These are phyloP conservation scores for Aspergillus proliferans DNA, from an alignment of 2,329 filamentous ascomycete species.

Conservation along the genomic window DNA sequence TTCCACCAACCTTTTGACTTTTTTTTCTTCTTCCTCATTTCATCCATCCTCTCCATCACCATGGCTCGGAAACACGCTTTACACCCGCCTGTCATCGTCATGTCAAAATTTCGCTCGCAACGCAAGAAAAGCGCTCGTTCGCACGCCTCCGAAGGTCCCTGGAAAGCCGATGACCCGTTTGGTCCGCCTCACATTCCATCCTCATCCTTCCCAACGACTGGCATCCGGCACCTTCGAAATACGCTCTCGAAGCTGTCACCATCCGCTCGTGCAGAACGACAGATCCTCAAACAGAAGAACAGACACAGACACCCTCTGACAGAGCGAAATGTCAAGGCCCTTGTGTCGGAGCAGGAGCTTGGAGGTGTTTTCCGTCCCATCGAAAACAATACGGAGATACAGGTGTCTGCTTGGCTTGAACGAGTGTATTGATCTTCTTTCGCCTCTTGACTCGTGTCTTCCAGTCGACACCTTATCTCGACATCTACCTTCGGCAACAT, in stretches of 20 bases:
- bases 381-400: slow-evolving; percentile 56
- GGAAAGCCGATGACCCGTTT: slow-evolving; percentile 27
- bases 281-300: slow-evolving; percentile 31
- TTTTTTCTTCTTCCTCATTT: too few relatives aligned
- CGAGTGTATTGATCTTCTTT: slow-evolving; percentile 46
- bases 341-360: slow-evolving; percentile 28
- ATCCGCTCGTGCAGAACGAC: slow-evolving; percentile 27
- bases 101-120: slow-evolving; percentile 14
- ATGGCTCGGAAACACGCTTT: too few relatives aligned
- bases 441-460: slow-evolving; percentile 18
- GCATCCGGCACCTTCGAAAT: slow-evolving; percentile 30
- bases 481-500: slow-evolving; percentile 2
- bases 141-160: slow-evolving; percentile 21
- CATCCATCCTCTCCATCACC: too few relatives aligned
- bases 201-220: slow-evolving; percentile 20
- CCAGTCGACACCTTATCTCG: slow-evolving; percentile 8
- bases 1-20: too few relatives aligned
- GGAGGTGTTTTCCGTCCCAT: slow-evolving; percentile 53
- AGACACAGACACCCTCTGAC: slow-evolving; percentile 30
- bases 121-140: slow-evolving; percentile 20
- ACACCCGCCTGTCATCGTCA: slow-evolving; percentile 1
- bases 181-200: slow-evolving; percentile 24
- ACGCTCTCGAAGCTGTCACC: slow-evolving; percentile 29
- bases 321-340: slow-evolving; percentile 30
- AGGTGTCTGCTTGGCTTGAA: slow-evolving; percentile 70